A percentile compares a stretch with the other conserved stretches of the same genome.
Conservation (phyloP, 345 rosid genomes). For the Eutrema yunnanense region DNA sequence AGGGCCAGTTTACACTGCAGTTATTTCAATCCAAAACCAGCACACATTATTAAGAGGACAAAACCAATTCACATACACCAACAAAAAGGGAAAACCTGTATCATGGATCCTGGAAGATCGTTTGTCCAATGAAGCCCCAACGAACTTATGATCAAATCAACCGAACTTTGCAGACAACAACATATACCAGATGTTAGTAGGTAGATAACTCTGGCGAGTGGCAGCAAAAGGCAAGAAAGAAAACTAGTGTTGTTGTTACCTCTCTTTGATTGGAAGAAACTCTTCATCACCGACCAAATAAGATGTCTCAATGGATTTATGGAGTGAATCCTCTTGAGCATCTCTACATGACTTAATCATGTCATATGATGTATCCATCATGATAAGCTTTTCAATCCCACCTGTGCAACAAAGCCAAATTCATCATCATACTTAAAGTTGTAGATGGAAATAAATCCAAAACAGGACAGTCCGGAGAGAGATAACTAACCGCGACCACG, state of each 20-base stretch:
- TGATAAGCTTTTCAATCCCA: conserved; percentile 73
- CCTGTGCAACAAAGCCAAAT: conserved; percentile 36
- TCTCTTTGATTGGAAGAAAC: conserved; percentile 79
- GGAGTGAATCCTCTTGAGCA: conserved; percentile 28
- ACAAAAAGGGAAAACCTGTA: conserved; percentile 47
- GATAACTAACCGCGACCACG: conserved; percentile 63
- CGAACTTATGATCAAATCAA: conserved; percentile 85
- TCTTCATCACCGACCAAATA: conserved; percentile 91
- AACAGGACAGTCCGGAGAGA: background rate
- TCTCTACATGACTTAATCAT: conserved; percentile 70
- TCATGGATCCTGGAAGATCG: conserved; percentile 99
- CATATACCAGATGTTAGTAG: conserved; percentile 1
- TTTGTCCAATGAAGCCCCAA: conserved; percentile 99
- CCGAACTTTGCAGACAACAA: conserved; percentile 50
- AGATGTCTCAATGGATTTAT: conserved; percentile 48
- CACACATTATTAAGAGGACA: conserved; percentile 13
- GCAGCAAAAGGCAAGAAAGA: background rate
- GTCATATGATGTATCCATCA: conserved; percentile 91
- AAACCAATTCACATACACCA: background rate
- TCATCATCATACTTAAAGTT: background rate
- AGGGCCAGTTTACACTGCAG: conserved; percentile 84
- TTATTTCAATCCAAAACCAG: conserved; percentile 25
- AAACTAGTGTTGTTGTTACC: conserved; percentile 31
- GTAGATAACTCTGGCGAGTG: background rate
- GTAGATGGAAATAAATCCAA: background rate